Percentiles rank a stretch among this genome's conserved stretches.
phyloP scores from a whole-genome alignment of 176 grass and related monocot genomes.

The Carex kokanica region DNA sequence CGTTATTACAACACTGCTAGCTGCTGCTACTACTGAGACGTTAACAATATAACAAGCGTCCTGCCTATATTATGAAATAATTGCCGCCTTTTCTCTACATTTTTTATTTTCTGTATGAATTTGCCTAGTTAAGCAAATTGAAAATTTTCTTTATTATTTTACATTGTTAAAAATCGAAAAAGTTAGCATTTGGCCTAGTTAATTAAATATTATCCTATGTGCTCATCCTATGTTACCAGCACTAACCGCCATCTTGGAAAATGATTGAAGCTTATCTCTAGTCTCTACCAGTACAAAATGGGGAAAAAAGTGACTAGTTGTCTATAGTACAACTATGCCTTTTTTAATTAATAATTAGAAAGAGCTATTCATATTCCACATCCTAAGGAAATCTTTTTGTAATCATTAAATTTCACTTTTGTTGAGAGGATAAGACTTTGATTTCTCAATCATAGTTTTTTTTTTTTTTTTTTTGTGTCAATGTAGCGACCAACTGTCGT shows the following conservation, averaged over 20 bases:
- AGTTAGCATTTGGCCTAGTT: not conserved
- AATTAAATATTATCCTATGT: constrained; percentile 10
- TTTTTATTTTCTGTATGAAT: not conserved
- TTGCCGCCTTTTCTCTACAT: not conserved
- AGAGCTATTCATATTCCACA: not conserved
- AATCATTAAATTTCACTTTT: not conserved
- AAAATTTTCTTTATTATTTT: not conserved
- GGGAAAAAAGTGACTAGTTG: not conserved
- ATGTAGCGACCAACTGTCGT: not conserved
- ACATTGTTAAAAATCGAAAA: not conserved
- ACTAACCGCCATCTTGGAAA: constrained; percentile 10
- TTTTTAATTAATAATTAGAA: constrained; percentile 8
- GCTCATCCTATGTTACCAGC: not conserved
- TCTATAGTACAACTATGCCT: not conserved
- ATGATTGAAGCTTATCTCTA: constrained; percentile 1
- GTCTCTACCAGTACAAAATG: not conserved
- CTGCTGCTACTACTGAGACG: no score
- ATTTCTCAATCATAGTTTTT: not conserved
- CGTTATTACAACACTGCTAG: no score
- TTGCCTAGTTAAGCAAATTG: not conserved
- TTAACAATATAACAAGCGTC: no score
- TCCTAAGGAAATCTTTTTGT: constrained; percentile 1
- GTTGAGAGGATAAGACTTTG: not conserved
- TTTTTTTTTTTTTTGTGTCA: no score
- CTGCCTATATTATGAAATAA: not conserved